Conservation (phyloP, 148 eudicot species). For the Nepenthes gracilis region DNA sequence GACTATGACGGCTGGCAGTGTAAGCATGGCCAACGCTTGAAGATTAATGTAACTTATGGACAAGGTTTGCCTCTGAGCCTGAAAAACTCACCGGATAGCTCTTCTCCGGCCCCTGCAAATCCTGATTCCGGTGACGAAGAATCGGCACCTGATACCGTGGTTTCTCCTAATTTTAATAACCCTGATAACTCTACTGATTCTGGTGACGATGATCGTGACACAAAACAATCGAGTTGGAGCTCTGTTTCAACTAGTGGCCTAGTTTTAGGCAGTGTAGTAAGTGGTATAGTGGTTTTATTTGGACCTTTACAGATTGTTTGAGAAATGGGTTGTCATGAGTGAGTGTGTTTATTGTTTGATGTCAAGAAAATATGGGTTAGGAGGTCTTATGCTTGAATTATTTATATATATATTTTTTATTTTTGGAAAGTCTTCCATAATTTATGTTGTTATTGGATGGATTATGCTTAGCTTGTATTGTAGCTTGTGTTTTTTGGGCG, state of each 20-base stretch:
- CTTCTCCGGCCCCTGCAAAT: constrained; percentile 34
- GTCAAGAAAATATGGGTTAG: no score
- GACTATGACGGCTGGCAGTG: constrained; percentile 92
- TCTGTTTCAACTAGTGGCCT: constrained; percentile 8
- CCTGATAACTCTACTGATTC: constrained; percentile 24
- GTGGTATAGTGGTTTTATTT: constrained; percentile 14
- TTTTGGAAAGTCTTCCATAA: no score
- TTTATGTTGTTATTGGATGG: no score
- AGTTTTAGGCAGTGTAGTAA: constrained; percentile 16
- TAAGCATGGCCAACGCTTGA: constrained; percentile 45
- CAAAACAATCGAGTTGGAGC: constrained; percentile 17
- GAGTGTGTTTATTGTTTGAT: no score
- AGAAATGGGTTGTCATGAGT: background rate
- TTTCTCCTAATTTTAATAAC: constrained; percentile 48
- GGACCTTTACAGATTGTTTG: background rate
- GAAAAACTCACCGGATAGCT: constrained; percentile 14
- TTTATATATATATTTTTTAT: no score
- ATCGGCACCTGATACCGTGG: constrained; percentile 40
- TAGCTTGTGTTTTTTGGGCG: no score
- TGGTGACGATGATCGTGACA: constrained; percentile 20
- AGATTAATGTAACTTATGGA: constrained; percentile 63
- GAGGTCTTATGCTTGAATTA: no score
- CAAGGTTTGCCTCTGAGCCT: constrained; percentile 62
- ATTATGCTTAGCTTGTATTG: no score
- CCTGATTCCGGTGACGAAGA: constrained; percentile 43